Evolutionary conservation across 2,329 filamentous ascomycete species (phyloP), one percentile per base, ranked within the genome.

Genomic region (Alternaria burnsii): DNA sequence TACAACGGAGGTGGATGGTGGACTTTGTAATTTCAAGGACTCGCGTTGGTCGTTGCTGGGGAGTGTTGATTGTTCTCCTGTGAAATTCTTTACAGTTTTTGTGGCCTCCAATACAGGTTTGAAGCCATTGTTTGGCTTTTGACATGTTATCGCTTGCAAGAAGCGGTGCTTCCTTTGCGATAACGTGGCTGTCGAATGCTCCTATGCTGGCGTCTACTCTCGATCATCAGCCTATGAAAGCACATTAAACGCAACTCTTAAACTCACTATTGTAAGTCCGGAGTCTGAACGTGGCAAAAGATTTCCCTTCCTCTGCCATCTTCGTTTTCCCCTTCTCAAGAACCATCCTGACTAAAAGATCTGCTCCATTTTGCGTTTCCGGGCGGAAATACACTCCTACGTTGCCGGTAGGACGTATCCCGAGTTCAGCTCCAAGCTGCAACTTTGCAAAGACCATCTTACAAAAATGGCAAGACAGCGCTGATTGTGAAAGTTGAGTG

Each of bases 21-120:
- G 6, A 32, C 0, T 11, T 10, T 1, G 14, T 42, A 11, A 66
- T 32, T 28, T 66, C 58, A 1, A 66, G 50, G 0, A 64, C 44
- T 2, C 63, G 44, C 2, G 61, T 59, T 11, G 63, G 58, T 28
- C 53, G 20, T 28, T 34, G n/a, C 12, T 48, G 28, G 10, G n/a
- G 46, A 11, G 28, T 30, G 9, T n/a, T 34, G 2, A 48, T 22
- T 5, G 41, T 43, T 4, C 24, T 43, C 3, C 22, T 14, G 12
- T 43, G 41, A 12, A 26, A 43, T 2, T 3, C 1, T 11, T n/a
- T 22, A 12, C 41, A 43, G 41, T 3, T 14, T 16, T 0, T 16
- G 24, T 43, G 41, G 7, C 26, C 2, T 9, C 22, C 12, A 26
- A 16, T 1, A n/a, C 41, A 43, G 41, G 41, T n/a, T n/a, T n/a